Evolutionary conservation across 495 filamentous ascomycete species (phyloP), one percentile per base, ranked within the genome.

Genomic region (Articulospora tetracladia): DNA sequence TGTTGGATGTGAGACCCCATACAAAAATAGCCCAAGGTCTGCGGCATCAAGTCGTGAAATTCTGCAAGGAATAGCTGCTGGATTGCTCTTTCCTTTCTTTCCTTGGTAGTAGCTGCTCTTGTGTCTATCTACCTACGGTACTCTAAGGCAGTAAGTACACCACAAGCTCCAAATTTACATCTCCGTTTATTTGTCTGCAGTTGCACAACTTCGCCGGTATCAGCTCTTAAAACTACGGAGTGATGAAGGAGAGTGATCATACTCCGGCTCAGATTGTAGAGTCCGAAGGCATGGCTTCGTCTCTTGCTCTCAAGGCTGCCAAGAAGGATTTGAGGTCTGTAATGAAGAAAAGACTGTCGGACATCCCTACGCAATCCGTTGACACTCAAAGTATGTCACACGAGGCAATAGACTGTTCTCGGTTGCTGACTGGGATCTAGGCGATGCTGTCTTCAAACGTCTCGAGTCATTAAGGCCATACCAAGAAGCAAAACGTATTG

Each of bases 271-370:
- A 44, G n/a, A n/a, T 19, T 44, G 8, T 17, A 44, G n/a, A 15
- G 8, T 3, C 20, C 47, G 22, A 41, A 47, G 44, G 13, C 23
- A 67, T 67, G 61, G 60, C 65, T 57, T 56, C 65, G 48, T 25
- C 48, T 36, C 76, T 82, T 1, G 70, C 73, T 49, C 69, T 90
- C 24, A 78, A 79, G 60, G 73, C 77, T 39, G 85, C 87, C 25
- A 96, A 96, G 75, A 85, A 86, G 65, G 86, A 90, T 57, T 74
- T 94, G 55, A 83, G 91, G 47, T 77, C 80, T 48, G 72, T 77
- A 47, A 88, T 94, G 76, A 89, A 86, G 61, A 77, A 81, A 39
- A 77, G 75, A 13, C 78, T 93, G 12, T 76, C 79, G 22, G 70
- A 68, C 17, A 58, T 94, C 51, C 71, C 86, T 13, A 69, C 76